Conservation (phyloP, 331 rosid genomes). For the Saraca asoca region DNA sequence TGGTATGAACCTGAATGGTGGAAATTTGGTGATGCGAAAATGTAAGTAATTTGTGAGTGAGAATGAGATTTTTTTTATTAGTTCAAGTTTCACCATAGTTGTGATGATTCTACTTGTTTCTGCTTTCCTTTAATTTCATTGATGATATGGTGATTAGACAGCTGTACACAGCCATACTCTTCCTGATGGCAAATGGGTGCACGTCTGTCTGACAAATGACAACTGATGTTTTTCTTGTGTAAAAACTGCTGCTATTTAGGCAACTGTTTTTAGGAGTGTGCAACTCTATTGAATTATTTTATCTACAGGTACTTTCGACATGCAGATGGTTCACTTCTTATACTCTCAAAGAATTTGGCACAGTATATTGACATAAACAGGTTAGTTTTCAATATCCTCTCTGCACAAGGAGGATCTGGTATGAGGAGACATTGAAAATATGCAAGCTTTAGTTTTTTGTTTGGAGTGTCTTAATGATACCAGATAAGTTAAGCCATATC, state of each 20-base stretch:
- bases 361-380: constrained; percentile 88
- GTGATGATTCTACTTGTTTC: too few species aligned
- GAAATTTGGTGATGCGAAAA: constrained; percentile 70
- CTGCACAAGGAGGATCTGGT: constrained; percentile 1
- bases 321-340: constrained; percentile 75
- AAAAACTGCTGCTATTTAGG: background rate
- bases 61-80: too few species aligned
- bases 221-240: background rate
- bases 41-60: constrained; percentile 45
- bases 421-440: constrained; percentile 6
- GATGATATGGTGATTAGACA: background rate
- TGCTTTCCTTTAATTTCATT: too few species aligned
- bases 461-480: constrained; percentile 12
- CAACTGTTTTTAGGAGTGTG: background rate
- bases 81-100: too few species aligned
- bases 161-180: background rate
- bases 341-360: constrained; percentile 88
- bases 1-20: constrained; percentile 78
- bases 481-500: constrained; percentile 9
- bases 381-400: constrained; percentile 49
- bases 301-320: constrained; percentile 89
- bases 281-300: constrained; percentile 25
- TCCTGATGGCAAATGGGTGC: constrained; percentile 5
- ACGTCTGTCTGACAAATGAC: background rate
- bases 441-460: constrained; percentile 9